phyloP scores from a whole-genome alignment of 1,284 basidiomycete species.

The Agaricales sp. region DNA sequence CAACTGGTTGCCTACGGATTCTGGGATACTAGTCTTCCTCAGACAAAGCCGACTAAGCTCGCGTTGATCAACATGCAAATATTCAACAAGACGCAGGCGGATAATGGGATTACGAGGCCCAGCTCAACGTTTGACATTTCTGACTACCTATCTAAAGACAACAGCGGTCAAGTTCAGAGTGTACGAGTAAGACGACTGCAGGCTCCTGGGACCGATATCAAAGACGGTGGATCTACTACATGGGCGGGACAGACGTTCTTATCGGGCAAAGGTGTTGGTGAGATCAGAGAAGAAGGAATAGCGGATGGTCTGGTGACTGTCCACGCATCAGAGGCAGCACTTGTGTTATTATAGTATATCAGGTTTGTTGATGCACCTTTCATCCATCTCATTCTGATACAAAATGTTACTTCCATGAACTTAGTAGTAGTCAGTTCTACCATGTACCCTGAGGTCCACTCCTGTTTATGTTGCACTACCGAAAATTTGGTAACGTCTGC shows the following conservation, averaged over 20 bases:
- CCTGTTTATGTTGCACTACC: slow-evolving; percentile 69
- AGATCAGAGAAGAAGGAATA: slow-evolving; percentile 26
- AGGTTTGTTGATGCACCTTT: too few relatives aligned
- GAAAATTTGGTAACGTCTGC: slow-evolving; percentile 91
- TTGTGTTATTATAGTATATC: slow-evolving; percentile 20
- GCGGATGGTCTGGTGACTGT: slow-evolving; percentile 23
- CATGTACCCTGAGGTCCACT: too few relatives aligned
- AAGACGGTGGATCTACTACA: slow-evolving; percentile 28
- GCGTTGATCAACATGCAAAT: slow-evolving; percentile 37
- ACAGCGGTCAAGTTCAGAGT: slow-evolving; percentile 3
- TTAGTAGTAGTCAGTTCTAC: too few relatives aligned
- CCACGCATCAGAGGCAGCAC: slow-evolving; percentile 32
- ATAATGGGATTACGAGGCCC: slow-evolving; percentile 24
- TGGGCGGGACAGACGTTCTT: slow-evolving; percentile 41
- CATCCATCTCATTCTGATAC: too few relatives aligned
- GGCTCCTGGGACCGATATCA: slow-evolving; percentile 35
- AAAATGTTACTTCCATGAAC: too few relatives aligned
- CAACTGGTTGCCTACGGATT: slow-evolving; percentile 39
- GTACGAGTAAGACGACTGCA: slow-evolving; percentile 25
- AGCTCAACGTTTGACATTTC: slow-evolving; percentile 32
- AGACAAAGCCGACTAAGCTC: slow-evolving; percentile 29
- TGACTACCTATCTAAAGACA: slow-evolving; percentile 20
- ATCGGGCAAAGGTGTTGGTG: slow-evolving; percentile 26
- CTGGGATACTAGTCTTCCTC: slow-evolving; percentile 26
- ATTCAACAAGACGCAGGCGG: slow-evolving; percentile 29